Evolutionary conservation across 257 asterid species (phyloP), one percentile per base, ranked within the genome.

Genomic region (Solanum appendiculatum): DNA sequence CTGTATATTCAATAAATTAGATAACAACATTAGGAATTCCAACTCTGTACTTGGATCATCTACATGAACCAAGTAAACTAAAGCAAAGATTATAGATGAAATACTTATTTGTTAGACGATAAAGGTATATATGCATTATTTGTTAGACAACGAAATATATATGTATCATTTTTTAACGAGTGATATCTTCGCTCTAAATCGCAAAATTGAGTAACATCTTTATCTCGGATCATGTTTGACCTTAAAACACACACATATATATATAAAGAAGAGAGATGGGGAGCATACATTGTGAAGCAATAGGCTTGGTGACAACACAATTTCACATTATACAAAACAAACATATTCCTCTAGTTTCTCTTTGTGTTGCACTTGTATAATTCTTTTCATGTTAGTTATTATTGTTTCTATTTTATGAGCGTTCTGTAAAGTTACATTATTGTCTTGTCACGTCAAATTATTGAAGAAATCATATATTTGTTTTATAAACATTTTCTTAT

Each of bases 221-320:
- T 20, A 7, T 56, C 25, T 0, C 5, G n/a, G 12, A 56, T 56
- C 64, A 56, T 20, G 25, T 56, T 54, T 54, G 63, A 54, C 63
- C 63, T 54, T 54, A n/a, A n/a, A 23, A 14, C 29, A 68, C 75
- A 15, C 23, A n/a, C n/a, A n/a, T n/a, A n/a, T n/a, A n/a, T 58
- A 46, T 37, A 31, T 14, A 83, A 1, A 25, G 18, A 83, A 46
- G 12, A 69, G 25, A 85, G 18, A 13, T 12, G 73, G 5, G 27
- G 7, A 29, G 37, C 69, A 73, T 90, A 94, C 97, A 74, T 68
- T 68, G 75, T 87, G 89, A 51, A 12, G 89, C 23, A 23, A 88
- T 48, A 2, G 95, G 82, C 54, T 88, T 88, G 60, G 85, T 92
- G 51, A 90, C n/a, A 23, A 97, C 98, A 91, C n/a, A n/a, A n/a